Evolutionary conservation across 371 early-diverging fungal species (phyloP).

Genomic region (Phascolomyces articulosus): DNA sequence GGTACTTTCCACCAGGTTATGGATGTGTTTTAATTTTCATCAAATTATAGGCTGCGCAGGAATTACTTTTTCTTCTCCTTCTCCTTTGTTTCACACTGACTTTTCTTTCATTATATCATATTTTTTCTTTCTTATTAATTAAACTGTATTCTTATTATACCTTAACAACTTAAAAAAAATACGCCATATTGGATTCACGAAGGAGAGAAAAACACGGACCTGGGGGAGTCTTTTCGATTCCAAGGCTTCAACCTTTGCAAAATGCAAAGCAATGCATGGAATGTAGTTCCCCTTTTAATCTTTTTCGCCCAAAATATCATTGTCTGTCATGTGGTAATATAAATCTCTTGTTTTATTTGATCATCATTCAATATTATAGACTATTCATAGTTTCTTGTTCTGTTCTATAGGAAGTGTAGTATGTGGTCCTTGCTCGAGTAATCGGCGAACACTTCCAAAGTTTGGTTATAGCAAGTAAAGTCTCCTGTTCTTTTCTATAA

Average conservation of each 20-base stretch:
- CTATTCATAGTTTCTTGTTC: not conserved
- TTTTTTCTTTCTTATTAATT: too few relatives aligned
- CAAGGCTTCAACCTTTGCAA: conserved; percentile 31
- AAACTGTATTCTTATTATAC: too few relatives aligned
- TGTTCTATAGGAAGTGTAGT: conserved; percentile 41
- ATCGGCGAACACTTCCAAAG: conserved; percentile 38
- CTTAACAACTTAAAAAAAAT: too few relatives aligned
- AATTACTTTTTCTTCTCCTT: not conserved
- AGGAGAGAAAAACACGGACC: conserved; percentile 34
- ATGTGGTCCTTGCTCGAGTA: conserved; percentile 46
- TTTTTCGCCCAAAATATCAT: conserved; percentile 49
- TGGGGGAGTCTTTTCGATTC: conserved; percentile 47
- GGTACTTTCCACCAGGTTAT: too few relatives aligned
- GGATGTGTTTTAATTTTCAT: too few relatives aligned
- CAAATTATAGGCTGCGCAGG: too few relatives aligned
- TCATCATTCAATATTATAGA: not conserved
- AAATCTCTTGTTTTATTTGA: not conserved
- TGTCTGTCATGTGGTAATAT: conserved; percentile 54
- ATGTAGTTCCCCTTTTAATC: conserved; percentile 38
- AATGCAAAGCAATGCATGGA: conserved; percentile 37
- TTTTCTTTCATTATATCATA: too few relatives aligned
- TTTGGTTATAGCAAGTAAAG: conserved; percentile 59
- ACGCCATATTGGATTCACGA: conserved; percentile 6
- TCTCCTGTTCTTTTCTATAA: not conserved
- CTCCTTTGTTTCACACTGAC: not conserved